Base-by-base conservation (phyloP, 139 green algal species). In the Diplosphaera chodatii region DNA sequence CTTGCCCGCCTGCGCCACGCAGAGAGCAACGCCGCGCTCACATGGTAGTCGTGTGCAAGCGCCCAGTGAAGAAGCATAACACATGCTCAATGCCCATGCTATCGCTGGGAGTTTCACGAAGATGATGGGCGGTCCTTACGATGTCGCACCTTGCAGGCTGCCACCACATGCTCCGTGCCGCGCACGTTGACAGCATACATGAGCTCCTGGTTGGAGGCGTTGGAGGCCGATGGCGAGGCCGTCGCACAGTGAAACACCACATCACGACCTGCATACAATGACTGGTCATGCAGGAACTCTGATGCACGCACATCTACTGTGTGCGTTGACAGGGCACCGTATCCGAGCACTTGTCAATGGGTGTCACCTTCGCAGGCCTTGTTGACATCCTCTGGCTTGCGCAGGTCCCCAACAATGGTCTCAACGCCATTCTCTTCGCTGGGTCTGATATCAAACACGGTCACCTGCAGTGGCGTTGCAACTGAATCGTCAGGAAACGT, bases 231-330 rank as follows among this genome's bases (percentile, higher is more conserved):
- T 71, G 89, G 91, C 16, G 91, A 82, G 1, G 88, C 90, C 0
- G 91, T 95, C 3, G 92, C 92, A 29, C 86, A 82, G 70, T 97
- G 92, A 69, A 97, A 93, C n/a, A 96, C 89, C 25, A 92, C 83
- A 59, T 92, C 84, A 59, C 85, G 75, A 40, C 86, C 89, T 72
- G 68, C 68, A 48, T 20, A 25, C 5, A 33, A 70, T 4, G 0
- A n/a, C n/a, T n/a, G n/a, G n/a, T n/a, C n/a, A n/a, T n/a, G n/a
- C n/a, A n/a, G n/a, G n/a, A n/a, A n/a, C n/a, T n/a, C n/a, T n/a
- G n/a, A n/a, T n/a, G n/a, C n/a, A n/a, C n/a, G n/a, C n/a, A n/a
- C n/a, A n/a, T n/a, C n/a, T n/a, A n/a, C n/a, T n/a, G n/a, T n/a
- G n/a, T n/a, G n/a, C n/a, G n/a, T n/a, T n/a, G n/a, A n/a, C n/a